phyloP scores from a whole-genome alignment of 176 grass and related monocot species.

The Oropetium thomaeum region DNA sequence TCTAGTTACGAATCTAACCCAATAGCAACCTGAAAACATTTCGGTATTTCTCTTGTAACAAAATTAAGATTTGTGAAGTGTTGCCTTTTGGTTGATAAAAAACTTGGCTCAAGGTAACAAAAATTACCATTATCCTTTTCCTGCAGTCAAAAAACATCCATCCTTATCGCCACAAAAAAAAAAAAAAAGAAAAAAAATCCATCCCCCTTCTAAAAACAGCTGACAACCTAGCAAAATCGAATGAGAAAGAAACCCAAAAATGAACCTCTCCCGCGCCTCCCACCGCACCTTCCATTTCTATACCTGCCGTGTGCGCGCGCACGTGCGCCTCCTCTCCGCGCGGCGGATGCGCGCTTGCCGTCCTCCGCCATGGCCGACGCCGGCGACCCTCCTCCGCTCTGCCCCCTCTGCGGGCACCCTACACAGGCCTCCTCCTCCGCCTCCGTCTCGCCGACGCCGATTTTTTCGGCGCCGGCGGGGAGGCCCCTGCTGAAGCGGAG shows the following conservation, averaged over 20 bases:
- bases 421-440: background rate
- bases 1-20: too few species aligned
- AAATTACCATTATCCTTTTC: too few species aligned
- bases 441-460: background rate
- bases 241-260: background rate
- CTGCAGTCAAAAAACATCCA: too few species aligned
- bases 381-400: slow-evolving; percentile 25
- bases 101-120: too few species aligned
- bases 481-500: background rate
- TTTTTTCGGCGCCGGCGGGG: background rate
- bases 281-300: background rate
- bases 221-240: background rate
- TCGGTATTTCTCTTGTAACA: too few species aligned
- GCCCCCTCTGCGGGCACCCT: slow-evolving; percentile 43
- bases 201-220: slow-evolving; percentile 18
- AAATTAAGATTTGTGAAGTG: too few species aligned
- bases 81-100: too few species aligned
- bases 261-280: background rate
- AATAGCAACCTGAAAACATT: too few species aligned
- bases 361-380: slow-evolving; percentile 33
- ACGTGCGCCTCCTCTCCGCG: slow-evolving; percentile 15
- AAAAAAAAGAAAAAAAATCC: too few species aligned
- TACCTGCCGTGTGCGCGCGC: background rate
- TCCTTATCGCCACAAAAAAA: too few species aligned
- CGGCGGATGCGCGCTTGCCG: slow-evolving; percentile 19